Evolutionary conservation across 2,329 filamentous ascomycete species (phyloP).

Genomic region (Fusarium austroafricanum): DNA sequence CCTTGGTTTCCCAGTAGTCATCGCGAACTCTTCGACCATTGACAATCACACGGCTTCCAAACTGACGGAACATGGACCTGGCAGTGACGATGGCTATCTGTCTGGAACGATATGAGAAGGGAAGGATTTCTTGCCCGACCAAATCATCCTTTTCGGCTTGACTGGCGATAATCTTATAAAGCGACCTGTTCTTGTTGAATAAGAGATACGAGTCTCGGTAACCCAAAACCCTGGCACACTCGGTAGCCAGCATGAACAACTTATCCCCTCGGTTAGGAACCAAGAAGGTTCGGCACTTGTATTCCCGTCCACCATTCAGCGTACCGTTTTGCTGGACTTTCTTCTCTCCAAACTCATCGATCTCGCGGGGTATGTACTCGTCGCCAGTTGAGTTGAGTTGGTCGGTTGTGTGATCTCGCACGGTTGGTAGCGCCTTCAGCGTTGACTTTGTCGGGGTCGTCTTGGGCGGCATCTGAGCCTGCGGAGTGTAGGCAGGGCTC

Average conservation of each 20-base stretch:
- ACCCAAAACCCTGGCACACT: constrained; percentile 91
- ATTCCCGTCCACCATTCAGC: constrained; percentile 84
- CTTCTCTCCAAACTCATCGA: constrained; percentile 91
- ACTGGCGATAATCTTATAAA: constrained; percentile 97
- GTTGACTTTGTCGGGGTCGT: constrained; percentile 84
- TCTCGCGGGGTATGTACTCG: constrained; percentile 94
- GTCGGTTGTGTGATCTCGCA: constrained; percentile 96
- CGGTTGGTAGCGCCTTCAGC: constrained; percentile 93
- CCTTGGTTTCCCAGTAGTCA: constrained; percentile 99
- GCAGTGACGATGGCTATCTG: constrained; percentile 99
- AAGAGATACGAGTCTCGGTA: constrained; percentile 98
- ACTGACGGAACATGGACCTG: constrained; percentile 98
- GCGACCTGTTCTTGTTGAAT: constrained; percentile 97
- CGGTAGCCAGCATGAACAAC: constrained; percentile 98
- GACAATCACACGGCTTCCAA: constrained; percentile 92
- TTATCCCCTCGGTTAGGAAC: constrained; percentile 92
- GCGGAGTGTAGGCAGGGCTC: constrained; percentile 55
- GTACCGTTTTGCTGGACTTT: constrained; percentile 90
- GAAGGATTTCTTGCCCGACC: constrained; percentile 92
- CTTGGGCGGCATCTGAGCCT: constrained; percentile 73
- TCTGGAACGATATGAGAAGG: constrained; percentile 97
- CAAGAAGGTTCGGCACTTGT: constrained; percentile 92
- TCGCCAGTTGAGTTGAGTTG: constrained; percentile 90
- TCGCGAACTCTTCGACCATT: constrained; percentile 92
- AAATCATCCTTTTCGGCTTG: constrained; percentile 97